Conservation (phyloP, 768 basidiomycete genomes). For the Sutorius australiensis region DNA sequence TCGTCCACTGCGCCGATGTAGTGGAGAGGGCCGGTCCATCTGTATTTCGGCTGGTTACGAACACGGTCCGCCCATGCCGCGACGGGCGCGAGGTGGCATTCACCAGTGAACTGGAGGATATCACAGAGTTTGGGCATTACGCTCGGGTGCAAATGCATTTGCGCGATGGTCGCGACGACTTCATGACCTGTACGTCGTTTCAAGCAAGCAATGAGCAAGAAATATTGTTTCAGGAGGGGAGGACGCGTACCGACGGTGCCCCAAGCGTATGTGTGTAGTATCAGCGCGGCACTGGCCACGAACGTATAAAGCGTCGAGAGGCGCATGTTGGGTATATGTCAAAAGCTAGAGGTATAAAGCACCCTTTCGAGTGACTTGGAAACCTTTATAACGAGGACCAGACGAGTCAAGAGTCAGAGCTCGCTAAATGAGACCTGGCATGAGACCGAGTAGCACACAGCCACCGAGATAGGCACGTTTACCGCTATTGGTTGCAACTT, state of each 20-base stretch:
- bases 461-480: slow-evolving; percentile 1
- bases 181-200: slow-evolving; percentile 64
- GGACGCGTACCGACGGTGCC: slow-evolving; percentile 35
- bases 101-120: slow-evolving; percentile 52
- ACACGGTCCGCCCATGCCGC: slow-evolving; percentile 87
- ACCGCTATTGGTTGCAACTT: background rate
- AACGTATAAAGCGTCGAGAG: slow-evolving; percentile 10
- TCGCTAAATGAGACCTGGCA: slow-evolving; percentile 7
- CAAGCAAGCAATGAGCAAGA: background rate
- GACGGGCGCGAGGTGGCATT: slow-evolving; percentile 79
- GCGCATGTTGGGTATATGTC: slow-evolving; percentile 22
- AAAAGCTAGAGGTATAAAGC: background rate
- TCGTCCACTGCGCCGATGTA: slow-evolving; percentile 75
- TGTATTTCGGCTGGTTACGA: slow-evolving; percentile 47
- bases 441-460: background rate
- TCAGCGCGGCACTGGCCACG: slow-evolving; percentile 14
- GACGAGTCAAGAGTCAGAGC: background rate
- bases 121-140: slow-evolving; percentile 63
- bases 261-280: slow-evolving; percentile 36
- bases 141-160: slow-evolving; percentile 80
- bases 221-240: background rate
- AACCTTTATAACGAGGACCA: slow-evolving; percentile 3
- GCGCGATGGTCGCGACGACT: slow-evolving; percentile 90
- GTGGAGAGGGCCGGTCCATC: slow-evolving; percentile 73
- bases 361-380: background rate